Evolutionary conservation across 1,284 basidiomycete genomes (phyloP).

Genomic region (Mrakiaceae sp.): DNA sequence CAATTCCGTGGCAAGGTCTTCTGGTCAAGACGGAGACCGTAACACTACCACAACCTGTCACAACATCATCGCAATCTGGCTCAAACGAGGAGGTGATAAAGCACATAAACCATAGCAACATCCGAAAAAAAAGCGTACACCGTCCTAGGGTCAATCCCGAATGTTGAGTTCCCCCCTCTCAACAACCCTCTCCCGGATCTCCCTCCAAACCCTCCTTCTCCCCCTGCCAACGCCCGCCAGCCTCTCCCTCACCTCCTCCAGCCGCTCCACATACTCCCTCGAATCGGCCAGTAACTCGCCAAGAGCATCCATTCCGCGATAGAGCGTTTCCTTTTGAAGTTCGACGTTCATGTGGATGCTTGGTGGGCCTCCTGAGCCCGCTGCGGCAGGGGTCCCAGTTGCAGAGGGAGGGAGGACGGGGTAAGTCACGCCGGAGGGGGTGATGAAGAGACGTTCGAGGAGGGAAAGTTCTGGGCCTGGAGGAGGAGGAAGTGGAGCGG

Average conservation of each 20-base stretch:
- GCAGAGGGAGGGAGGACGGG: slow-evolving; percentile 23
- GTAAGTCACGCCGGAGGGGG: slow-evolving; percentile 32
- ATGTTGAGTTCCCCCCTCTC: slow-evolving; percentile 9
- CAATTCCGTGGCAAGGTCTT: too few relatives aligned
- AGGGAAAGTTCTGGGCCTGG: slow-evolving; percentile 24
- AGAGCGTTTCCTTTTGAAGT: slow-evolving; percentile 12
- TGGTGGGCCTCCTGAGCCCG: slow-evolving; percentile 9
- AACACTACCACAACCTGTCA: too few relatives aligned
- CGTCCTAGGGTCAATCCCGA: too few relatives aligned
- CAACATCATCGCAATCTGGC: too few relatives aligned
- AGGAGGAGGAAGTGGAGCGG: slow-evolving; percentile 21
- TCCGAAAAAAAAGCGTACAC: too few relatives aligned
- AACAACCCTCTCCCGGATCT: slow-evolving; percentile 30
- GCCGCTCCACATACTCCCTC: slow-evolving; percentile 39
- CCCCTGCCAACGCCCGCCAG: slow-evolving; percentile 38
- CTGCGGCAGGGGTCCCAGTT: not conserved
- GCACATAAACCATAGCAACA: too few relatives aligned
- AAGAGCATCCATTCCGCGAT: slow-evolving; percentile 15
- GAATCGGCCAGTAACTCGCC: slow-evolving; percentile 39
- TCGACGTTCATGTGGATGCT: slow-evolving; percentile 21
- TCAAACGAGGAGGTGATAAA: too few relatives aligned
- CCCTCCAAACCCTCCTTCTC: slow-evolving; percentile 38
- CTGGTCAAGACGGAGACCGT: too few relatives aligned
- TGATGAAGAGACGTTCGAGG: slow-evolving; percentile 27
- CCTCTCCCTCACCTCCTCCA: slow-evolving; percentile 40